Conservation (phyloP, 176 grass and related monocot species). For the Calamus simplicifolius region DNA sequence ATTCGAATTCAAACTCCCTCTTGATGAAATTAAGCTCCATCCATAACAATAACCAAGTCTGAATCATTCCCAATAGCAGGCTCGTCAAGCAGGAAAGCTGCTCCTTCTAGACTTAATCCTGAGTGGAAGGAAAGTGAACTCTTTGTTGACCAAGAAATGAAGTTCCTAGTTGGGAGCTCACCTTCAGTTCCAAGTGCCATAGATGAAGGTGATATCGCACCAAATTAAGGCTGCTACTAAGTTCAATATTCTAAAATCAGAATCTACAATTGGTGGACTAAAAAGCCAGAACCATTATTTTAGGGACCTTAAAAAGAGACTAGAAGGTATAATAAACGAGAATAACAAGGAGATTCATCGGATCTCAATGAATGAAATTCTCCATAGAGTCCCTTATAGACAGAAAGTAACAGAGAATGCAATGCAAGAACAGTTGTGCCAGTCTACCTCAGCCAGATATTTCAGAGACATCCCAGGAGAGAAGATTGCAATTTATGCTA, state of each 20-base stretch:
- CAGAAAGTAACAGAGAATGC: constrained; percentile 35
- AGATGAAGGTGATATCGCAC: too few relatives aligned
- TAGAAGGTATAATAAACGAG: constrained; percentile 11
- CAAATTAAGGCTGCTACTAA: too few relatives aligned
- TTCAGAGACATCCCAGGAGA: constrained; percentile 33
- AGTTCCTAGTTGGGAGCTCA: too few relatives aligned
- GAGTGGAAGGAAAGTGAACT: neutral
- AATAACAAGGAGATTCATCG: constrained; percentile 50
- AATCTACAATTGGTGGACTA: neutral
- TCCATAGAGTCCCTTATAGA: constrained; percentile 90
- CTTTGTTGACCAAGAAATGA: too few relatives aligned
- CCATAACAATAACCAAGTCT: too few relatives aligned
- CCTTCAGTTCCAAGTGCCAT: too few relatives aligned
- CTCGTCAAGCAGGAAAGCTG: neutral
- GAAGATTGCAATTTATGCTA: constrained; percentile 19
- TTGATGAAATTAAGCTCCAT: too few relatives aligned
- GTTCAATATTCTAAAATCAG: constrained; percentile 11
- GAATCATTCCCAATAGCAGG: neutral
- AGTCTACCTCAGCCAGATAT: constrained; percentile 61
- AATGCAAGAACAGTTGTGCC: constrained; percentile 27
- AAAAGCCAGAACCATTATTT: neutral
- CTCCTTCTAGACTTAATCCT: neutral
- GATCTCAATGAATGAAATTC: constrained; percentile 80
- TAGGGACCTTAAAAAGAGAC: constrained; percentile 1
- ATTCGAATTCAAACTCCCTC: too few relatives aligned